These are phyloP conservation scores for Aspergillus nidulans DNA, from an alignment of 495 filamentous ascomycete genomes.

Conservation along the genomic window DNA sequence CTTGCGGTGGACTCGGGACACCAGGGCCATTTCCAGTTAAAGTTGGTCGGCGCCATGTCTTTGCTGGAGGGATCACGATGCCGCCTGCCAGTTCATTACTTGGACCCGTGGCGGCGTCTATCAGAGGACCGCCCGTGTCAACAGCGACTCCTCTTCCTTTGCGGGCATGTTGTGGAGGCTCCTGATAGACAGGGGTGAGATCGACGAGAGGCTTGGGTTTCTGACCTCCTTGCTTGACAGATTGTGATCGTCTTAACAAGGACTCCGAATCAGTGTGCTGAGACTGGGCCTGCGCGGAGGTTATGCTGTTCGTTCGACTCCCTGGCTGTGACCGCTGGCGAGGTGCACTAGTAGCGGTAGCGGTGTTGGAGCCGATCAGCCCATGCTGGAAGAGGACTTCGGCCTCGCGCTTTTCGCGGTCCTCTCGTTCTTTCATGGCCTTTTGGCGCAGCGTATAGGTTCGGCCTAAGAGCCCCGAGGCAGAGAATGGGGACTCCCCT, in stretches of 20 bases:
- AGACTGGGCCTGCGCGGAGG: conserved; percentile 19
- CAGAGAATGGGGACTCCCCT: conserved; percentile 48
- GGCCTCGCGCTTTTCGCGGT: conserved; percentile 33
- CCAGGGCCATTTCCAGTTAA: background rate
- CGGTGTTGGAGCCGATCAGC: conserved; percentile 9
- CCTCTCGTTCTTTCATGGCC: conserved; percentile 51
- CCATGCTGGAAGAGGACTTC: conserved; percentile 28
- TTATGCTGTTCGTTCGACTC: conserved; percentile 38
- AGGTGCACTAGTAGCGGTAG: conserved; percentile 5
- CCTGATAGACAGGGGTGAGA: conserved; percentile 67
- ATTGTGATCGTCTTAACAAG: conserved; percentile 25
- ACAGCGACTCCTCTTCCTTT: conserved; percentile 66
- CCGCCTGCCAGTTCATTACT: conserved; percentile 33
- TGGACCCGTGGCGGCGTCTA: conserved; percentile 61
- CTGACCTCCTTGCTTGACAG: conserved; percentile 17
- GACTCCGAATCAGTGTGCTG: conserved; percentile 22
- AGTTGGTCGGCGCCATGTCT: conserved; percentile 46
- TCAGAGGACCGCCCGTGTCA: conserved; percentile 54
- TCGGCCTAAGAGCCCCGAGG: conserved; percentile 56
- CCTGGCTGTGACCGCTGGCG: conserved; percentile 13
- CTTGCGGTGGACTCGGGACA: conserved; percentile 3
- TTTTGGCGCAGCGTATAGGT: conserved; percentile 59
- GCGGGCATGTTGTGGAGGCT: conserved; percentile 65
- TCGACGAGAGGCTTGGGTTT: conserved; percentile 64
- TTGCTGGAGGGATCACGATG: conserved; percentile 48